Base-by-base conservation (phyloP, 2,329 filamentous ascomycete genomes). In the Trichophaea hybrida region DNA sequence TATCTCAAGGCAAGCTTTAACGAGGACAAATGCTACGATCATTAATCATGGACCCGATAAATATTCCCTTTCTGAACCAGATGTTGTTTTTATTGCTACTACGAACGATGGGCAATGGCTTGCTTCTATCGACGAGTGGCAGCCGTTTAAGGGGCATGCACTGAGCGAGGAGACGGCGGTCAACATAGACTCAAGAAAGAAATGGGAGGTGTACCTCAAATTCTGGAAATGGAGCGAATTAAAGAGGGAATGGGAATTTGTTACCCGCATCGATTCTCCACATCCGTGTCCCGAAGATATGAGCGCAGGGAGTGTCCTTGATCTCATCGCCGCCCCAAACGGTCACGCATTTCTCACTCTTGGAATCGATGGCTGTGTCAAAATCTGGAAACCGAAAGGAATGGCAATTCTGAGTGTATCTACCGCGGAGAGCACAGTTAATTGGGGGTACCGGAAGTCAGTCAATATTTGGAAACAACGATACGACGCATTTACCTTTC, bases 71-170 rank as follows among this genome's bases (percentile, higher is more conserved):
- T 77, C 81, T 12, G 86, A 95, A 66, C 91, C 93, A 0, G 80
- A 85, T 62, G 80, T 95, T 51, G 84, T 80, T 5, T 80, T 85
- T 59, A 75, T 97, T 55, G 80, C 83, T 48, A 81, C 93, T 66
- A 91, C 86, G 48, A 75, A 79, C 54, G 85, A 97, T 69, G 91
- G 91, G 15, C 78, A 82, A 65, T 97, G 91, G 90, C 78, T 98
- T 59, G 90, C 86, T 4, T 96, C 88, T 1, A 80, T 94, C 1
- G 93, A 98, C 70, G 86, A 90, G 69, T 98, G 93, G 93, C 78
- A 79, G 55, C 89, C 89, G 1, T 81, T 86, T 7, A 73, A 75
- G 10, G 75, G 79, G 61, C 89, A 96, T 78, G 78, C 59, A 71
- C 86, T 33, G 73, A 78, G 62, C 69, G 75, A 17, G 73, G 71